Percentiles rank a stretch among this genome's conserved stretches.
Conservation (phyloP, 805 yeast genomes). For the Lipomyces orientalis region DNA sequence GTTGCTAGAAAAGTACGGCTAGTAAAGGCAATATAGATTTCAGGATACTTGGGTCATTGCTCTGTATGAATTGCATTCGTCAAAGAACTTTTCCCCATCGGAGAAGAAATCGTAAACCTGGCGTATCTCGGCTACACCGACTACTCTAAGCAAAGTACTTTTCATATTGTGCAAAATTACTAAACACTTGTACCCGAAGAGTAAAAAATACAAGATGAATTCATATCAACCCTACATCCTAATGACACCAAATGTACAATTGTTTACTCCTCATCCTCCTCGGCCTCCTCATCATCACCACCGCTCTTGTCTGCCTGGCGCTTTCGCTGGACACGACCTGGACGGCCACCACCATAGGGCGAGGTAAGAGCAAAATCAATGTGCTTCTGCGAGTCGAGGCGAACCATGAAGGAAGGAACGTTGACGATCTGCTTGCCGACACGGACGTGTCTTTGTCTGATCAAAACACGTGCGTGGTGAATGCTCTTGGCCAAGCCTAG, state of each 20-base stretch:
- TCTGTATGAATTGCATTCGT: constrained; percentile 24
- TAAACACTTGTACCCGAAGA: constrained; percentile 1
- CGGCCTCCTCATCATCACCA: constrained; percentile 77
- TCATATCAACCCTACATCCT: neutral
- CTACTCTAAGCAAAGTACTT: neutral
- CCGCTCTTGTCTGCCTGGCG: constrained; percentile 66
- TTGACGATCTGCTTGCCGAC: constrained; percentile 99
- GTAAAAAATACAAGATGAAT: constrained; percentile 8
- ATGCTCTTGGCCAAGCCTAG: constrained; percentile 98
- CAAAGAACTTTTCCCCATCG: constrained; percentile 22
- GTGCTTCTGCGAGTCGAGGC: constrained; percentile 99
- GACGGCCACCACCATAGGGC: constrained; percentile 99
- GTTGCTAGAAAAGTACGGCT: constrained; percentile 51
- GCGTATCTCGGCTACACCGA: neutral
- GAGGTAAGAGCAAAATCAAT: constrained; percentile 98
- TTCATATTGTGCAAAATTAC: constrained; percentile 9
- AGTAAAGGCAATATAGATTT: constrained; percentile 32
- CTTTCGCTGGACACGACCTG: constrained; percentile 98
- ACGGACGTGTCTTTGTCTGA: constrained; percentile 97
- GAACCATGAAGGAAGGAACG: constrained; percentile 99
- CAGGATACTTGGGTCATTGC: neutral
- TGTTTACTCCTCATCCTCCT: constrained; percentile 43
- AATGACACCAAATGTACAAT: constrained; percentile 12
- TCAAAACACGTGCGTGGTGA: constrained; percentile 99
- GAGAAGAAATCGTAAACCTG: constrained; percentile 21